Percentiles rank a stretch among this genome's conserved stretches.
Conservation (phyloP, 1,284 basidiomycete species). For the Porodaedalea pini region DNA sequence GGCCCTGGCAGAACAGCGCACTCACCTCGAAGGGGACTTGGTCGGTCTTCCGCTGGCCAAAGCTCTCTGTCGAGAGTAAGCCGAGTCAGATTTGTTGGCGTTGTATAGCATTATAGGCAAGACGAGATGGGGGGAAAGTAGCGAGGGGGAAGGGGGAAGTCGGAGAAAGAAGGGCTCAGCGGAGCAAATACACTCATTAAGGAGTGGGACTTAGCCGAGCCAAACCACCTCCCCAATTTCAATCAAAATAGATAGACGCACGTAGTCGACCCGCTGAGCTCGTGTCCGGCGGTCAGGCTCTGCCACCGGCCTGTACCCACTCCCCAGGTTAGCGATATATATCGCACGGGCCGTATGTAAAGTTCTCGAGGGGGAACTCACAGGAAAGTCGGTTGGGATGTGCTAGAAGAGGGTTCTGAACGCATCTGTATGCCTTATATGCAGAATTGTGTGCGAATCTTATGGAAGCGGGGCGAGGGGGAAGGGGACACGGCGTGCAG, state of each 20-base stretch:
- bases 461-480: slow-evolving; percentile 5
- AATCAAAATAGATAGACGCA: slow-evolving; percentile 2
- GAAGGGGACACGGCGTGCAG: neutral
- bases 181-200: neutral
- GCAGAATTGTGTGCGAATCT: neutral
- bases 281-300: slow-evolving; percentile 6
- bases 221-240: neutral
- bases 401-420: neutral
- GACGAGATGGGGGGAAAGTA: neutral
- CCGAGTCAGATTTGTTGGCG: neutral
- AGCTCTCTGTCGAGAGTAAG: neutral
- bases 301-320: neutral
- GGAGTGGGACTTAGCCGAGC: neutral
- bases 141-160: neutral
- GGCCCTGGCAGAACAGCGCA: neutral
- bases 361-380: slow-evolving; percentile 1
- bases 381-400: neutral
- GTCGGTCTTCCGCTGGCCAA: neutral
- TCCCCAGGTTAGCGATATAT: neutral
- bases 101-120: neutral
- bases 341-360: neutral
- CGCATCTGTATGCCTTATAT: slow-evolving; percentile 1
- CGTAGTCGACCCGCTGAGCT: slow-evolving; percentile 12
- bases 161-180: slow-evolving; percentile 5
- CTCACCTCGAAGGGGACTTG: neutral